Evolutionary conservation across 2,329 filamentous ascomycete genomes (phyloP).

Genomic region (Ophiobolus disseminans): DNA sequence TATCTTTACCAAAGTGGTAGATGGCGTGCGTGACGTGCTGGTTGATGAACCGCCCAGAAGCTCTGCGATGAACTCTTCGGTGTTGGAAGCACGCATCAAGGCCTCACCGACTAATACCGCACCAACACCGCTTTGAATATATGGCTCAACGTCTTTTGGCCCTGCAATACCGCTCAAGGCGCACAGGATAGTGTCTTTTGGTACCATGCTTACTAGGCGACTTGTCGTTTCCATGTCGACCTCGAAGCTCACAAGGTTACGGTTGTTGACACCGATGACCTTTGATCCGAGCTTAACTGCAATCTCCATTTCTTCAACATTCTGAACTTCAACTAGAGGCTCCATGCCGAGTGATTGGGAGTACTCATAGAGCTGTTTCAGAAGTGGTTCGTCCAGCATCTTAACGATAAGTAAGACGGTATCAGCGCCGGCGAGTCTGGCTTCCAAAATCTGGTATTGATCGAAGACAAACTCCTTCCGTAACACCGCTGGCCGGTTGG

Average conservation of each 20-base stretch:
- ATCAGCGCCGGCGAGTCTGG: slow-evolving; percentile 88
- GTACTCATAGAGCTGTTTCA: slow-evolving; percentile 84
- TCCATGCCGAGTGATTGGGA: slow-evolving; percentile 94
- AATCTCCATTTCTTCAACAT: slow-evolving; percentile 86
- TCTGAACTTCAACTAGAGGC: slow-evolving; percentile 96
- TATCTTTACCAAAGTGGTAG: slow-evolving; percentile 78
- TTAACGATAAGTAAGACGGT: slow-evolving; percentile 97
- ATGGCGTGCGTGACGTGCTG: slow-evolving; percentile 29
- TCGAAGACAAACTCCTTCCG: slow-evolving; percentile 98
- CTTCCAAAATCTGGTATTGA: slow-evolving; percentile 97
- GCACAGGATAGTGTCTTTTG: slow-evolving; percentile 85
- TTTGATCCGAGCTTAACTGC: slow-evolving; percentile 86
- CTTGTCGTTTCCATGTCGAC: slow-evolving; percentile 94
- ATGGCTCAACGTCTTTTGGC: slow-evolving; percentile 84
- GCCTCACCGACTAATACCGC: slow-evolving; percentile 95
- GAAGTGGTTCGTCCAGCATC: slow-evolving; percentile 81
- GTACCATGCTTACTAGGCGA: slow-evolving; percentile 84
- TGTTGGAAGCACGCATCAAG: slow-evolving; percentile 89
- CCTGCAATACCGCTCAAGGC: slow-evolving; percentile 93
- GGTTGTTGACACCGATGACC: slow-evolving; percentile 97
- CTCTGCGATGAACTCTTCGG: slow-evolving; percentile 80
- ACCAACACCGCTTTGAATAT: slow-evolving; percentile 87
- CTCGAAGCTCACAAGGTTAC: slow-evolving; percentile 94
- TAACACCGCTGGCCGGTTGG: slow-evolving; percentile 87
- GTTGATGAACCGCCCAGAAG: slow-evolving; percentile 69